A percentile compares a stretch with the other conserved stretches of the same genome.
These are phyloP conservation scores for Castanea crenata DNA, from an alignment of 306 rosid genomes.

Conservation along the genomic window DNA sequence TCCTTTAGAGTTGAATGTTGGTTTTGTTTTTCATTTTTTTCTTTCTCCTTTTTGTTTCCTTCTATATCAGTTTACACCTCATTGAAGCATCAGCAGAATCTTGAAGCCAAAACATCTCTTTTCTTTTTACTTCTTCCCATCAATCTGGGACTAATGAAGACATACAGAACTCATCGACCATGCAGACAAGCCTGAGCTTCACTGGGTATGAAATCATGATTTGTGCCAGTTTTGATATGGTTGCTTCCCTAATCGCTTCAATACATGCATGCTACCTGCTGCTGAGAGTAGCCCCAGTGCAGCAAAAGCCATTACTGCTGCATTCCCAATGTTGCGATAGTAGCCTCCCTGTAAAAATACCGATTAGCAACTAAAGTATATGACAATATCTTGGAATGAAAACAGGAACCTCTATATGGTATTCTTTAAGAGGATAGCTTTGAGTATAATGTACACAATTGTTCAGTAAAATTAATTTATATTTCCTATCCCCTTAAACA, in stretches of 20 bases:
- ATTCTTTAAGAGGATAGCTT: background rate
- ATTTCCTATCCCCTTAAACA: background rate
- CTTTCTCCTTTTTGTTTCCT: background rate
- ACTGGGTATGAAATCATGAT: constrained; percentile 37
- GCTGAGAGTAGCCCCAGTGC: constrained; percentile 68
- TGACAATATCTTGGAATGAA: background rate
- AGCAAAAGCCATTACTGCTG: constrained; percentile 57
- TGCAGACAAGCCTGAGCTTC: background rate
- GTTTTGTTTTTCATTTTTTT: background rate
- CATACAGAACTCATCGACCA: constrained; percentile 12
- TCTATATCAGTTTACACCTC: background rate
- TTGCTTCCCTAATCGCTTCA: constrained; percentile 87
- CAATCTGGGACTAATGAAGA: constrained; percentile 5
- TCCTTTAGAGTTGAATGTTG: background rate
- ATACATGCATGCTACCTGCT: constrained; percentile 72
- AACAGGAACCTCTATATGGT: background rate
- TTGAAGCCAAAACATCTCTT: background rate
- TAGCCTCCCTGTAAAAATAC: constrained; percentile 62
- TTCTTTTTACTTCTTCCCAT: constrained; percentile 19
- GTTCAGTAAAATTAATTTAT: background rate
- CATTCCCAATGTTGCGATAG: constrained; percentile 57
- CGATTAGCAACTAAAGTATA: constrained; percentile 9
- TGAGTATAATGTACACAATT: background rate
- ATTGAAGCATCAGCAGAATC: background rate
- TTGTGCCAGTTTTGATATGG: constrained; percentile 81